Conservation (phyloP, 805 yeast genomes). For the Saccharomycopsis oosterbeekiorum region DNA sequence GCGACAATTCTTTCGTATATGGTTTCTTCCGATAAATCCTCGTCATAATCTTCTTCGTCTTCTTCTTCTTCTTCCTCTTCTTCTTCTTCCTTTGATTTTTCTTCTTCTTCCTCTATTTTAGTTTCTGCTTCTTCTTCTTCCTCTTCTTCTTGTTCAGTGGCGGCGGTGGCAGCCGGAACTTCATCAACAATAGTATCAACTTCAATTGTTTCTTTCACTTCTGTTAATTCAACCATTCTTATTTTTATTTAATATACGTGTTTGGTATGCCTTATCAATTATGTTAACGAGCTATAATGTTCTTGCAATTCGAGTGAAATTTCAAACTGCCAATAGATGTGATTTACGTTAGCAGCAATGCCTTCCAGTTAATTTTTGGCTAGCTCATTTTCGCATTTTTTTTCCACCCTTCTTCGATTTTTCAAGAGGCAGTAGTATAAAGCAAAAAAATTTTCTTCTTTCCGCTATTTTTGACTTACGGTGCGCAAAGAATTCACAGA, state of each 20-base stretch:
- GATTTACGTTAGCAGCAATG: not conserved
- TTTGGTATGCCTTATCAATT: not conserved
- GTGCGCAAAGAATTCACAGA: no score
- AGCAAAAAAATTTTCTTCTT: not conserved
- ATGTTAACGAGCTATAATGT: no score
- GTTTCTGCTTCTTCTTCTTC: conserved; percentile 28
- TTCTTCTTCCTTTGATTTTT: conserved; percentile 31
- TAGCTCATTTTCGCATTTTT: not conserved
- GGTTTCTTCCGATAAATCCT: conserved; percentile 71
- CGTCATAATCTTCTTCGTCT: conserved; percentile 58
- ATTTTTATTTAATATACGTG: no score
- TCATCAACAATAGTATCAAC: conserved; percentile 24
- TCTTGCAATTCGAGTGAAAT: not conserved
- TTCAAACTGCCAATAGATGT: not conserved
- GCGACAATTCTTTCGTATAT: conserved; percentile 82
- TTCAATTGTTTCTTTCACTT: conserved; percentile 44
- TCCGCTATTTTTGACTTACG: no score
- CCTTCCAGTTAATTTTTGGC: not conserved
- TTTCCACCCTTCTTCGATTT: not conserved
- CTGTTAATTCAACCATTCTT: conserved; percentile 67
- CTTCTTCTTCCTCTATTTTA: conserved; percentile 27
- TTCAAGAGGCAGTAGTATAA: not conserved
- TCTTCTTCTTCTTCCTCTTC: conserved; percentile 33
- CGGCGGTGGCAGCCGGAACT: conserved; percentile 24
- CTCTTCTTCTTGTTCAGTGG: conserved; percentile 14